Base-by-base conservation (phyloP, 331 rosid species). In the Stylosanthes scabra region DNA sequence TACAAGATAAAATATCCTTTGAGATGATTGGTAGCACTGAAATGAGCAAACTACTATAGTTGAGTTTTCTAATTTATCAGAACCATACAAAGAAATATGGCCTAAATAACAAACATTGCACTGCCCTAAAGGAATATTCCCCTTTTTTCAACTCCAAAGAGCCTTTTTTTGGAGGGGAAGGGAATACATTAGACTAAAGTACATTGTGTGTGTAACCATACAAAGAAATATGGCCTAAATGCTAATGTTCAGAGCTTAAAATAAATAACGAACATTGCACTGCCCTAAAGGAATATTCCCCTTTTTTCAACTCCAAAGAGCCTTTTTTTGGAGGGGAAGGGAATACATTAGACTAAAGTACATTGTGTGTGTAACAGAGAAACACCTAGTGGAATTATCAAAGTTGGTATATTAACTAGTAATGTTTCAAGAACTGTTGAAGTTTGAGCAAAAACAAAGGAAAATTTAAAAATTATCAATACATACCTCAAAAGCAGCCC, bases 401-500 rank as follows among this genome's bases (percentile, higher is more conserved):
- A 58, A 25, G 44, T 59, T n/a, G 16, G 20, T 37, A 71, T 11
- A 50, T 56, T 3, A 59, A 59, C 10, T 50, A 31, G 46, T 6
- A 55, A 20, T 39, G 49, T 57, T 73, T 51, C 34, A 57, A 63
- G 34, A 74, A 78, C 73, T 49, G 50, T 13, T 41, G 50, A 47
- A 9, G 56, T 55, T 74, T 39, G 31, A 70, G 59, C 51, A 78
- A 16, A 60, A 37, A 45, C 63, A 61, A 44, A 41, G 37, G 79
- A 63, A 29, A 50, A 61, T 27, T 15, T 61, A 39, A 10, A 13
- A 52, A 70, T 56, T 45, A 41, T 39, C 14, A 59, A 62, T 6
- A 29, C 31, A 83, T 75, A 91, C 97, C 97, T 94, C 97, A 84
- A 94, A 90, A 82, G 97, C 97, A 76, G 96, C 96, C 78, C 83